Base-by-base conservation (phyloP, 2,329 filamentous ascomycete genomes). In the Sporothrix mexicana region DNA sequence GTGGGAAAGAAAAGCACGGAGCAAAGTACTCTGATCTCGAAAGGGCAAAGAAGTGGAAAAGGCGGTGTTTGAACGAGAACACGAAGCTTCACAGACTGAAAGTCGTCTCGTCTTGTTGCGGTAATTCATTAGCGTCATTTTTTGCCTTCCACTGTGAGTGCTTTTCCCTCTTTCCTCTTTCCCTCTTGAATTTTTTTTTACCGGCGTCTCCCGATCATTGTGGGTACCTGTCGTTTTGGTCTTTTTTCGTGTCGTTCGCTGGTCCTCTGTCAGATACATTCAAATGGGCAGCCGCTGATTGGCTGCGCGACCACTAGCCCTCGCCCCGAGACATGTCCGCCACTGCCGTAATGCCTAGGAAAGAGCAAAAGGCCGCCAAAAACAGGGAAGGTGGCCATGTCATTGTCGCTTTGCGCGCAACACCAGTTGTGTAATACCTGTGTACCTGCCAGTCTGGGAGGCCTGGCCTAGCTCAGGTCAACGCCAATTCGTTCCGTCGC, bases 181-280 rank as follows among this genome's bases (percentile, higher is more conserved):
- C 30, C 30, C 30, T 64, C 7, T 13, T 43, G 2, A 20, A n/a
- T 25, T n/a, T 59, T 75, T 75, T 47, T 53, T 55, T 73, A 49
- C 74, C 74, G 74, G 72, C 74, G 69, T 76, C 71, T 76, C 74
- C 74, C 74, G 74, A 74, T 69, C 25, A 53, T 61, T 61, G 70
- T 73, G 72, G 70, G 70, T 69, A 61, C 53, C 15, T 67, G 61
- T 23, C 61, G 47, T 17, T 45, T 45, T 12, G 20, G 25, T 20
- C n/a, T 45, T 41, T 66, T 66, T 47, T 64, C 10, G 12, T 25
- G 12, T 36, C 17, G 47, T 66, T 69, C 12, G 30, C 53, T 62
- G 59, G 59, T 10, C 36, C 36, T 66, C 67, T 69, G 15, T 45
- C 13, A 23, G 25, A 25, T 59, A 59, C 43, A 68, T 66, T 73